Base-by-base conservation (phyloP, 371 early-diverging fungal species). In the Actinomortierella ambigua region DNA sequence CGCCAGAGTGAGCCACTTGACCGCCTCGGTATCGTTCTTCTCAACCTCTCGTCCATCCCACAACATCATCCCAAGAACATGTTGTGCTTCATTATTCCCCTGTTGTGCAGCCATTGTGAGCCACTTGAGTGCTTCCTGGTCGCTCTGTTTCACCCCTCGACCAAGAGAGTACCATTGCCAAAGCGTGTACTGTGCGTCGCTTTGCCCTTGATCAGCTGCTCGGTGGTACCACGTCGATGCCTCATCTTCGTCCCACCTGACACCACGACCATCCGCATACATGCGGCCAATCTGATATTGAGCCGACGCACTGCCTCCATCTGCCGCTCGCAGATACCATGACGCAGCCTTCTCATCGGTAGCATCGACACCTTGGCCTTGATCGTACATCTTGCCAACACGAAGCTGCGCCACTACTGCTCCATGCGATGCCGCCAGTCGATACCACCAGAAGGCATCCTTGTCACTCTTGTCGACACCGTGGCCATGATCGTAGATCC, bases 401-500 rank as follows among this genome's bases (percentile, higher is more conserved):
- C 84, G 78, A 68, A 90, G 90, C 67, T 92, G 90, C 18, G 93
- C 95, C 66, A 88, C 89, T 26, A 87, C 86, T 68, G 90, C 90
- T 17, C 94, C 95, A 43, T 83, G 79, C 53, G 84, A 84, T 2
- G 94, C 92, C 13, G 93, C 80, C 50, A 81, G 63, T 22, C 61
- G 62, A 65, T 92, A 95, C 88, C 90, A 94, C 53, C 79, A 57
- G 24, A 93, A 84, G 7, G 95, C 94, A 59, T 84, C 81, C 3
- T 65, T 55, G 0, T 86, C 69, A 54, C 91, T 78, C 67, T 85
- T 85, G 53, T 84, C 81, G 5, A 90, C 86, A 22, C 93, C 93
- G 41, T 89, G 79, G 24, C 95, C 96, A 39, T 92, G 88, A 68
- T 94, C 92, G 66, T 91, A 93, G n/a, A n/a, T n/a, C n/a, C n/a